Evolutionary conservation across 2,329 filamentous ascomycete genomes (phyloP), one percentile per base, ranked within the genome.

Genomic region (Passalora sequoiae): DNA sequence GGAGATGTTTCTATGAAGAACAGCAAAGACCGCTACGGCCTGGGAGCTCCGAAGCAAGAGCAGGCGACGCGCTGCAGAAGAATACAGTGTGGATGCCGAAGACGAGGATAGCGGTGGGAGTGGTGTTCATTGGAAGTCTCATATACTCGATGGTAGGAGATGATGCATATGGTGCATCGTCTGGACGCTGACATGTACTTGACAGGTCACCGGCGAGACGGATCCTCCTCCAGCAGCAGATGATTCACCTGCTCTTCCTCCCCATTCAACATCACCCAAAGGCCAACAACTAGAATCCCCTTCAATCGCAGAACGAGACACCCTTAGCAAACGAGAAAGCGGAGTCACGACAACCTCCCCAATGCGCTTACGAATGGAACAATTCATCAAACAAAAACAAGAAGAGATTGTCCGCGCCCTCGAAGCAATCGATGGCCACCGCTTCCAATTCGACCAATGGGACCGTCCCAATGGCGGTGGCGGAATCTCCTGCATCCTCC

Each of bases 281-380:
- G 54, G 50, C 2, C 55, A 67, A 44, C 60, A 70, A 54, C 60
- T 67, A 59, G 84, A 89, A 57, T 61, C 70, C 35, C 75, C 85
- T 21, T 78, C 84, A 29, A 86, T 96, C 55, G 89, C 88, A 58
- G 86, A 95, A 62, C 81, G 86, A 58, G 92, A 97, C 66, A 81
- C 79, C 52, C 75, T 88, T 50, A 77, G 80, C 55, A 95, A 92
- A 69, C 82, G 84, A 50, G 85, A 92, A 65, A 77, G 80, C 44
- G 80, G 81, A 51, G 76, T 97, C 38, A 83, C 75, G 36, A 76
- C 82, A 44, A 74, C 81, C 57, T 96, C 91, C 10, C 89, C 92
- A 2, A 97, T 98, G 91, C 89, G 92, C 43, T 76, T 98, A 45
- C 87, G 91, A 51, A 97, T 98, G 92, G 92, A 98, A 69, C 81